Conservation (phyloP, 1,284 basidiomycete genomes). For the Sutorius eximius region DNA sequence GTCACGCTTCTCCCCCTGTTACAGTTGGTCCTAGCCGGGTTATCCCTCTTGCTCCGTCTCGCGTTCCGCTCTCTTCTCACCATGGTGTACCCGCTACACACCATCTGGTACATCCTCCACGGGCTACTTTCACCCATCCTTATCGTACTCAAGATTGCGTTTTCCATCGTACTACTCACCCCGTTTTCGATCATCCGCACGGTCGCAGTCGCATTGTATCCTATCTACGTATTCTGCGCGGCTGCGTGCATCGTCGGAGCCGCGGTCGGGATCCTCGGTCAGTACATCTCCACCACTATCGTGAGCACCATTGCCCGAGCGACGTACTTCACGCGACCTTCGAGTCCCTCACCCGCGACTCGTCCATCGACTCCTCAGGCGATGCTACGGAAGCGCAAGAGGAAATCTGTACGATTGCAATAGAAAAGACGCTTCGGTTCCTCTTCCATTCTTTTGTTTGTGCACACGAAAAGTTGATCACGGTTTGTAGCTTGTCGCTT, state of each 20-base stretch:
- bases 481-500: not conserved
- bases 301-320: slow-evolving; percentile 15
- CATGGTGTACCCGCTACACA: slow-evolving; percentile 33
- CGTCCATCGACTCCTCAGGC: slow-evolving; percentile 12
- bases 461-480: not conserved
- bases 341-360: not conserved
- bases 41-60: slow-evolving; percentile 16
- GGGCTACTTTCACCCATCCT: slow-evolving; percentile 53
- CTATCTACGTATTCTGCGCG: slow-evolving; percentile 61
- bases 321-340: slow-evolving; percentile 13
- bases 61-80: slow-evolving; percentile 18
- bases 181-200: slow-evolving; percentile 46
- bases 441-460: not conserved
- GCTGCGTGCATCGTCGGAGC: slow-evolving; percentile 56
- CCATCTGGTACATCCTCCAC: slow-evolving; percentile 39
- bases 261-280: slow-evolving; percentile 48
- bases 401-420: slow-evolving; percentile 26
- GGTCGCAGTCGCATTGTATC: slow-evolving; percentile 51
- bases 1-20: slow-evolving; percentile 26
- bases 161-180: slow-evolving; percentile 44
- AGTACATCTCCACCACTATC: slow-evolving; percentile 28
- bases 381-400: slow-evolving; percentile 24
- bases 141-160: slow-evolving; percentile 43
- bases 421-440: slow-evolving; percentile 6
- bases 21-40: slow-evolving; percentile 7